These are phyloP conservation scores for Drosera capensis DNA, from an alignment of 148 eudicot genomes.

Conservation along the genomic window DNA sequence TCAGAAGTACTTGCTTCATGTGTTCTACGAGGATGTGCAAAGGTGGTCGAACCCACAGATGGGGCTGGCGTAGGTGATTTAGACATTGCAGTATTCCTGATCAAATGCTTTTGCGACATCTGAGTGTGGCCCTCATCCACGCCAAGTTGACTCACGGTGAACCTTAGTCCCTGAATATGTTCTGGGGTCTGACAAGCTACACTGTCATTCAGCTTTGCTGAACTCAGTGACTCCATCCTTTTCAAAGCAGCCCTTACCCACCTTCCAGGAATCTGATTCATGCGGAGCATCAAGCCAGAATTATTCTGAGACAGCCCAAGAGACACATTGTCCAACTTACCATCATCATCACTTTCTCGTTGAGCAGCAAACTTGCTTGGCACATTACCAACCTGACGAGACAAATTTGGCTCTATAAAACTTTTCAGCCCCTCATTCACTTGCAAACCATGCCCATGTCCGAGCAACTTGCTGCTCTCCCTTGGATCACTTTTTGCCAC, in stretches of 20 bases:
- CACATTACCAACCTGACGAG: too few species aligned
- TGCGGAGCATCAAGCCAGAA: not conserved
- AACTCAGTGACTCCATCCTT: constrained; percentile 10
- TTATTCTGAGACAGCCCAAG: not conserved
- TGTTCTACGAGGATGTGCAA: constrained; percentile 3
- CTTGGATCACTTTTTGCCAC: not conserved
- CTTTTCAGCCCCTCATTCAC: not conserved
- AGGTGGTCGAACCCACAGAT: constrained; percentile 8
- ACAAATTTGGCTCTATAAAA: too few species aligned
- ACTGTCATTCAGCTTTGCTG: constrained; percentile 1
- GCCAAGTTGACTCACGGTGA: constrained; percentile 7
- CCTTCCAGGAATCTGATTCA: constrained; percentile 8
- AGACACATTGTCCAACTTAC: not conserved
- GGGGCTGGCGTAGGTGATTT: constrained; percentile 7
- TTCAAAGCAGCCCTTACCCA: constrained; percentile 8
- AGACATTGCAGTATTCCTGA: constrained; percentile 4
- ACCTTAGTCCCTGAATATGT: constrained; percentile 13
- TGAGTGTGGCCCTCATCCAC: constrained; percentile 1
- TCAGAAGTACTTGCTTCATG: not conserved
- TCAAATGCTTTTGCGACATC: constrained; percentile 1
- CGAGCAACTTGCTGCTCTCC: constrained; percentile 1
- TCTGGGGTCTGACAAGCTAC: constrained; percentile 10
- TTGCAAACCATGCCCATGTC: not conserved
- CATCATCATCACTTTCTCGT: not conserved
- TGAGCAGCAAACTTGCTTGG: not conserved